Base-by-base conservation (phyloP, 768 basidiomycete species). In the Lactifluus hygrophoroides region DNA sequence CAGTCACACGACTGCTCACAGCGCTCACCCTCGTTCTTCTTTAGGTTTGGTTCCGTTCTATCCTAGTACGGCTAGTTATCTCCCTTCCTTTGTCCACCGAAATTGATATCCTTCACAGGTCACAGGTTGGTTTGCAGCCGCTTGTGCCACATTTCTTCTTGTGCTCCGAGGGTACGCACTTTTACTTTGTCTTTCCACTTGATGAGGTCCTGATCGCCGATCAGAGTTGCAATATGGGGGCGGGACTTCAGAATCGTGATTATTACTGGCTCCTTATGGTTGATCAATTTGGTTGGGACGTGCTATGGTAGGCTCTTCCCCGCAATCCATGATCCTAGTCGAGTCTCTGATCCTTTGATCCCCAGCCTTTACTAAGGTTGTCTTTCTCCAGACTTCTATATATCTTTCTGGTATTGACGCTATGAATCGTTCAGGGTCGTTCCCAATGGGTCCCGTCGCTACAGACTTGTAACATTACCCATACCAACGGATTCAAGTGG, bases 201-300 rank as follows among this genome's bases (percentile, higher is more conserved):
- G 19, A 40, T 44, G 5, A 27, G 3, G 16, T 14, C 1, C 42
- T 44, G 1, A 45, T 23, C 14, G 6, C 21, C 42, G 27, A 23
- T 17, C 53, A 63, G 62, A 16, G 27, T 63, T 23, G 62, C 62
- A 13, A 61, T 63, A 40, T 63, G 62, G 62, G 53, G 50, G 6
- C 49, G 59, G 27, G 54, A 61, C 44, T n/a, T 6, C 5, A 47
- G 47, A 23, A 28, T 61, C 16, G 32, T 56, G 35, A 8, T 9
- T 2, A 16, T 49, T 16, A 46, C 46, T 0, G 45, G 21, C 7
- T 1, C 4, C 4, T 30, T 51, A 23, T 63, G 53, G 54, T 0
- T 46, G 25, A 28, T 32, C 21, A 61, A 61, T 25, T 2, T 63
- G 17, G 40, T 2, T 9, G 43, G 38, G 3, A 21, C 58, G 0